Percentiles rank a stretch among this genome's conserved stretches.
These are phyloP conservation scores for Rhododendron mucronatum DNA, from an alignment of 148 eudicot species.

Conservation along the genomic window DNA sequence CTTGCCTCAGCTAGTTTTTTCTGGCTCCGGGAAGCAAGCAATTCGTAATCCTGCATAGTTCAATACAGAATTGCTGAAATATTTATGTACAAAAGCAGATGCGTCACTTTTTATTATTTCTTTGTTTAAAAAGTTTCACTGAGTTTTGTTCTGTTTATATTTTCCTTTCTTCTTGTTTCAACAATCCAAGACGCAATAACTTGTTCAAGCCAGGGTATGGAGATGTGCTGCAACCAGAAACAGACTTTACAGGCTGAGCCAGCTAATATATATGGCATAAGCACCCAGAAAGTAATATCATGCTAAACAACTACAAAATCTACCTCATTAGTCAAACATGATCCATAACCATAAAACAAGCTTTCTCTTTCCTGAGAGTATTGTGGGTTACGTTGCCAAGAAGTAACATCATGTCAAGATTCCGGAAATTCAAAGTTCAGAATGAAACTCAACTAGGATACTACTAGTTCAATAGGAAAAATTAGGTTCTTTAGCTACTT, in stretches of 20 bases:
- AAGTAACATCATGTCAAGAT: neutral
- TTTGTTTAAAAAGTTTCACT: neutral
- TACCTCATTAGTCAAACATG: neutral
- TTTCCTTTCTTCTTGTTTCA: neutral
- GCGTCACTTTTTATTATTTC: neutral
- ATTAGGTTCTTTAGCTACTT: neutral
- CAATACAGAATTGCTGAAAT: neutral
- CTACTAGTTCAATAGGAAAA: neutral
- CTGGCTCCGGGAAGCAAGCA: constrained; percentile 39
- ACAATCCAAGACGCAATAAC: neutral
- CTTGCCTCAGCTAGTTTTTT: constrained; percentile 47
- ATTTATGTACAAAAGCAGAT: neutral
- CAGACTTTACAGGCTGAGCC: neutral
- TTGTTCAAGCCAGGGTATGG: neutral
- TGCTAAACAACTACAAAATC: neutral
- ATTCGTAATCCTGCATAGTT: constrained; percentile 59
- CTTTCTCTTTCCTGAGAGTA: neutral
- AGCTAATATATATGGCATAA: neutral
- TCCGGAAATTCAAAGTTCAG: neutral
- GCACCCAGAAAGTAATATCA: neutral
- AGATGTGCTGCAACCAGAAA: neutral
- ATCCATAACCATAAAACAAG: neutral
- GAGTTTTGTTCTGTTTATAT: neutral
- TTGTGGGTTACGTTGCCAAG: neutral
- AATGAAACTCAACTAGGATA: neutral